Base-by-base conservation (phyloP, 768 basidiomycete genomes). In the Lentinula aciculospora region DNA sequence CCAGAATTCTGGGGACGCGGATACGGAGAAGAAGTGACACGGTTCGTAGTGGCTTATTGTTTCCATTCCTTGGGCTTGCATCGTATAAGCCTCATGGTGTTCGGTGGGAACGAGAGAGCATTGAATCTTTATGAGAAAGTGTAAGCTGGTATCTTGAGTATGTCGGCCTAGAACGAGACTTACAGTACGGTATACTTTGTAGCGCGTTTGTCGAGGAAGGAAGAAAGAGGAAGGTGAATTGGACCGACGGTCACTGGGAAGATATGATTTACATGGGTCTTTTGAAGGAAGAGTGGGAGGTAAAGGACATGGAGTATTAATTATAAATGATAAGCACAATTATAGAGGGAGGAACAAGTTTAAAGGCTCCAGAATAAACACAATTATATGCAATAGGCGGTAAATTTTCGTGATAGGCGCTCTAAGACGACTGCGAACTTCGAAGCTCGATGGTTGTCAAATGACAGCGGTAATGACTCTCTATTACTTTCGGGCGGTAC, bases 191-290 rank as follows among this genome's bases (percentile, higher is more conserved):
- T 50, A 7, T 34, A 17, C 1, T 32, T 3, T 37, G 17, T 12
- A 77, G 74, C 13, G 76, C 74, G 0, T 78, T 77, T 62, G 64
- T 71, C 1, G 67, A 72, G 3, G 76, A 78, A 62, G 76, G 76
- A n/a, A 66, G 66, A 55, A 70, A 68, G 28, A 65, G 74, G 21
- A 68, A 74, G 23, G 65, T 65, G 15, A 67, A 69, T n/a, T 76
- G 75, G 74, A 64, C 61, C 19, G 63, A 71, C 21, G 65, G 72
- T 15, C 65, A 60, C 6, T 76, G 76, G 74, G 66, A 71, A 42
- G 75, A 78, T 55, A 63, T 65, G 15, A 58, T 76, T 28, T 48
- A 65, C 28, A 77, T 78, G 76, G 71, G 71, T 15, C 64, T 76
- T 25, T 57, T 76, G 46, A 68, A 67, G 19, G 72, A 76, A 44